phyloP scores from a whole-genome alignment of 176 grass and related monocot genomes.

The Dactylis glomerata region DNA sequence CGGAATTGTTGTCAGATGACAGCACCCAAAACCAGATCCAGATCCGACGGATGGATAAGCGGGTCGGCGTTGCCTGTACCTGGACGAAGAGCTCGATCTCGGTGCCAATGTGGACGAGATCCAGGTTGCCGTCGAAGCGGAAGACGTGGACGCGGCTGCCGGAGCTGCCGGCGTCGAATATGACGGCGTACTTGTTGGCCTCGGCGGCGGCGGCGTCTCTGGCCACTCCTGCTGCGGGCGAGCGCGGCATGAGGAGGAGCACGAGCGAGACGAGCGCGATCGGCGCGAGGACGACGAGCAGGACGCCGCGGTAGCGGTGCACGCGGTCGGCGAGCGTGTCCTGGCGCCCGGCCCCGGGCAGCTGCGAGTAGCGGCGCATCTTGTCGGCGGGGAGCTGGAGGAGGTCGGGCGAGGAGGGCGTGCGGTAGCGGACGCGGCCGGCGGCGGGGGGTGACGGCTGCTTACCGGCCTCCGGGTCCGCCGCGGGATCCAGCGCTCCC shows the following conservation, averaged over 20 bases:
- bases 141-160: conserved; percentile 97
- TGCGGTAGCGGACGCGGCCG: conserved; percentile 73
- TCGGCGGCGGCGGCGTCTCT: not conserved
- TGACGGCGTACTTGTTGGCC: conserved; percentile 71
- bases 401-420: conserved; percentile 64
- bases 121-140: conserved; percentile 82
- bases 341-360: conserved; percentile 21
- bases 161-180: conserved; percentile 95
- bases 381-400: conserved; percentile 29
- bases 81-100: conserved; percentile 93
- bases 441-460: conserved; percentile 42
- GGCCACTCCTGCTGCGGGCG: conserved; percentile 7
- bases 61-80: conserved; percentile 22
- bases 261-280: conserved; percentile 75
- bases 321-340: conserved; percentile 58
- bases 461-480: conserved; percentile 48
- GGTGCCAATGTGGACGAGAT: conserved; percentile 72
- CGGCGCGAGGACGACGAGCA: conserved; percentile 68
- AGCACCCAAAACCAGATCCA: conserved; percentile 6
- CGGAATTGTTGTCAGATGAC: not conserved
- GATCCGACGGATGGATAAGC: conserved; percentile 19
- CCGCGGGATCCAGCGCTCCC: conserved; percentile 55
- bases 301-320: conserved; percentile 68
- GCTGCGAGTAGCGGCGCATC: conserved; percentile 68
- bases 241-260: conserved; percentile 65